Evolutionary conservation across 805 yeast genomes (phyloP).

Genomic region (Scheffersomyces coipomensis): DNA sequence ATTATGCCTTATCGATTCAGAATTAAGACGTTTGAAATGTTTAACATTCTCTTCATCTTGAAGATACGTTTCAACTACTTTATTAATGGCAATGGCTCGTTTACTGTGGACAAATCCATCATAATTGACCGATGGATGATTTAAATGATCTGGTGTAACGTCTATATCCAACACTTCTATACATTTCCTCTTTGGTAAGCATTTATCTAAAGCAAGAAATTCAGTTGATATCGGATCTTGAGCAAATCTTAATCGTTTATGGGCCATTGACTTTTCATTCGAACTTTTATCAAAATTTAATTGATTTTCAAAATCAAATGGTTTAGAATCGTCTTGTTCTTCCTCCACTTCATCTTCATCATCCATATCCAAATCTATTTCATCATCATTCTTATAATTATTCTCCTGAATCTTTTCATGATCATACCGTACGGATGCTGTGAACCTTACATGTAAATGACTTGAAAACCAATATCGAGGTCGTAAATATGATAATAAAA

Average conservation of each 20-base stretch:
- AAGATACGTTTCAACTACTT: conserved; percentile 29
- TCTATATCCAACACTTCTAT: conserved; percentile 52
- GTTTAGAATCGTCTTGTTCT: background rate
- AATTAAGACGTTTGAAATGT: conserved; percentile 12
- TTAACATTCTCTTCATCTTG: conserved; percentile 4
- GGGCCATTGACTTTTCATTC: background rate
- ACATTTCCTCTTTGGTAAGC: conserved; percentile 62
- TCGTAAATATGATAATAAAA: conserved; percentile 48
- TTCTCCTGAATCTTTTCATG: conserved; percentile 7
- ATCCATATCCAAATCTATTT: conserved; percentile 21
- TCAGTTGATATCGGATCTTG: conserved; percentile 23
- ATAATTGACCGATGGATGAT: conserved; percentile 12
- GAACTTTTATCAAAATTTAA: conserved; percentile 16
- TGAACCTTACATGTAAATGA: conserved; percentile 77
- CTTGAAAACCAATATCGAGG: conserved; percentile 87
- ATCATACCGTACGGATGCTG: conserved; percentile 51
- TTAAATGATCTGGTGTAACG: conserved; percentile 11
- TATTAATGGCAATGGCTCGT: conserved; percentile 33
- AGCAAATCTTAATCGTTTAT: background rate
- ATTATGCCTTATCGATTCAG: conserved; percentile 9
- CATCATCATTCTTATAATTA: conserved; percentile 7
- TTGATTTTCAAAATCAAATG: conserved; percentile 15
- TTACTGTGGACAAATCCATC: conserved; percentile 24
- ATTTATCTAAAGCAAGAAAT: conserved; percentile 84
- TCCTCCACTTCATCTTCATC: conserved; percentile 1